Evolutionary conservation across 371 early-diverging fungal genomes (phyloP).

Genomic region (Rhizopus arrhizus): DNA sequence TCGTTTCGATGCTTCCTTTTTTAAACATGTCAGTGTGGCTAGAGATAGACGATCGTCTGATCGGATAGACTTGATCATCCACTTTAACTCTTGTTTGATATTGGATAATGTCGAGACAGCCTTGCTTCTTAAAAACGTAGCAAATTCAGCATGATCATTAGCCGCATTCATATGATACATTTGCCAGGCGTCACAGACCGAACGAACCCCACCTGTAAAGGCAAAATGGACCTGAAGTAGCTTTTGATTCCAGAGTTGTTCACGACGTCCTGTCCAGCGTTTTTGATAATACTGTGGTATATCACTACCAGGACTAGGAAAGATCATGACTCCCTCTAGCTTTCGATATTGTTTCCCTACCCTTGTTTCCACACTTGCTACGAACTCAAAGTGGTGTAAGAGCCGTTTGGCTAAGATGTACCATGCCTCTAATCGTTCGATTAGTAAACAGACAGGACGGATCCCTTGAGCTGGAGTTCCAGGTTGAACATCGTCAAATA

Average conservation of each 20-base stretch:
- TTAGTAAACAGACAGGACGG: constrained; percentile 34
- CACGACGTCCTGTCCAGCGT: background rate
- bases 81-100: constrained; percentile 42
- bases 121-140: constrained; percentile 31
- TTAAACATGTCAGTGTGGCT: constrained; percentile 29
- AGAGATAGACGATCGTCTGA: constrained; percentile 40
- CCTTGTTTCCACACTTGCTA: constrained; percentile 31
- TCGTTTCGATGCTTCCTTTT: constrained; percentile 31
- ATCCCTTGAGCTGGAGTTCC: constrained; percentile 23
- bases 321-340: constrained; percentile 19
- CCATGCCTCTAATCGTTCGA: constrained; percentile 47
- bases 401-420: constrained; percentile 30
- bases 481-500: constrained; percentile 26
- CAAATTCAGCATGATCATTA: constrained; percentile 35
- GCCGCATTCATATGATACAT: constrained; percentile 24
- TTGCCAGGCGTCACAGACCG: constrained; percentile 43
- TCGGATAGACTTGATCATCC: constrained; percentile 41
- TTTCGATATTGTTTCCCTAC: constrained; percentile 39
- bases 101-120: constrained; percentile 35
- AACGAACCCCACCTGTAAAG: constrained; percentile 28
- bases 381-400: constrained; percentile 29
- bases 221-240: constrained; percentile 35
- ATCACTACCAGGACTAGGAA: constrained; percentile 8
- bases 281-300: background rate
- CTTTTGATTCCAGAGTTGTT: constrained; percentile 5